A percentile compares a stretch with the other conserved stretches of the same genome.
phyloP scores from a whole-genome alignment of 345 rosid genomes.

The Combretum micranthum region DNA sequence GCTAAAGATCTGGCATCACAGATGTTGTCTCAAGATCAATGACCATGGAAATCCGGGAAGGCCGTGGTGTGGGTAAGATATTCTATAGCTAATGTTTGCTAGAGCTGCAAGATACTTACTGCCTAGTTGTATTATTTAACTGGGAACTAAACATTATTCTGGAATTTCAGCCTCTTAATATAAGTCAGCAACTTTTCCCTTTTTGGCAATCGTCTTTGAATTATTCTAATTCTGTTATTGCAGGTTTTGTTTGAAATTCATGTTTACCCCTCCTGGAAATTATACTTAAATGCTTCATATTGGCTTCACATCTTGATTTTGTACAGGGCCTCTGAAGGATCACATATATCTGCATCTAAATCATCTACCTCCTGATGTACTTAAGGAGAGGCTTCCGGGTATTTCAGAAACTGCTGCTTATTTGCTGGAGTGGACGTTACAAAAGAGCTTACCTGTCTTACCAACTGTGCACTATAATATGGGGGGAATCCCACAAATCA shows the following conservation, averaged over 20 bases:
- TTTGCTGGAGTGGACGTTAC: constrained; percentile 99
- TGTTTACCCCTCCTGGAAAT: too few relatives aligned
- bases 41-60: constrained; percentile 99
- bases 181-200: neutral
- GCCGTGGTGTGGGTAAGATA: constrained; percentile 96
- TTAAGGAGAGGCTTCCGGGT: constrained; percentile 99
- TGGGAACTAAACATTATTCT: neutral
- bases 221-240: neutral
- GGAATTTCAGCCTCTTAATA: neutral
- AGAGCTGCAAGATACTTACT: too few relatives aligned
- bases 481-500: constrained; percentile 99
- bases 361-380: constrained; percentile 97
- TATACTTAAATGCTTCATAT: neutral
- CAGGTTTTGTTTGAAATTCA: neutral
- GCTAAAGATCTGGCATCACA: constrained; percentile 99
- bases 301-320: constrained; percentile 5
- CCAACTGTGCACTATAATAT: constrained; percentile 99
- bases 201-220: neutral
- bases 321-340: constrained; percentile 86
- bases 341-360: constrained; percentile 93
- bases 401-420: constrained; percentile 99
- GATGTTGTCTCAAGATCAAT: constrained; percentile 99
- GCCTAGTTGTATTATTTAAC: neutral
- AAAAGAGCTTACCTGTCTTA: constrained; percentile 96
- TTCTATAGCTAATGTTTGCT: neutral